phyloP scores from a whole-genome alignment of 441 rosid genomes.

The Erodium texanum region DNA sequence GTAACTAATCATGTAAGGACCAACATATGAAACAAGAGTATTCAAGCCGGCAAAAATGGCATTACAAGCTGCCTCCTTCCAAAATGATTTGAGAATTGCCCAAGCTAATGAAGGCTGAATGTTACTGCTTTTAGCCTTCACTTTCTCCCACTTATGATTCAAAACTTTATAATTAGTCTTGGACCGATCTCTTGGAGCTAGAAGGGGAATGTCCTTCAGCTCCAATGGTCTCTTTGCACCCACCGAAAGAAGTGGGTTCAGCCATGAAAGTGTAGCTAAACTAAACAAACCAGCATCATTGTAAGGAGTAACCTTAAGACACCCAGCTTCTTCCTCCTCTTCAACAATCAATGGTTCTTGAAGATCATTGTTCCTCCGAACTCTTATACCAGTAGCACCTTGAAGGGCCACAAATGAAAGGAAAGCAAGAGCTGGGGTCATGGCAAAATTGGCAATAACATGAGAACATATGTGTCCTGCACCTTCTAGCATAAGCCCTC shows the following conservation, averaged over 20 bases:
- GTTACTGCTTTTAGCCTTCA: constrained; percentile 57
- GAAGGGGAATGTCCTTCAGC: constrained; percentile 97
- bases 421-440: constrained; percentile 79
- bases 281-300: constrained; percentile 65
- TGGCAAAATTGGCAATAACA: constrained; percentile 62
- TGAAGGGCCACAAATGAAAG: constrained; percentile 64
- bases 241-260: constrained; percentile 81
- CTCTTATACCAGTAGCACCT: constrained; percentile 67
- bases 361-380: constrained; percentile 51
- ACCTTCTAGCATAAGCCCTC: constrained; percentile 41
- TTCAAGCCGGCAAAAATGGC: constrained; percentile 87
- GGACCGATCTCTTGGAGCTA: constrained; percentile 75
- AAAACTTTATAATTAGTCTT: constrained; percentile 75
- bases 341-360: constrained; percentile 62
- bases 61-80: constrained; percentile 96
- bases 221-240: constrained; percentile 96
- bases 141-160: constrained; percentile 87
- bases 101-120: constrained; percentile 78
- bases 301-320: constrained; percentile 80
- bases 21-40: constrained; percentile 89
- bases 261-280: constrained; percentile 85
- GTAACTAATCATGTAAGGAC: constrained; percentile 93
- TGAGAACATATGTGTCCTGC: constrained; percentile 51
- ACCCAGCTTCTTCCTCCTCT: constrained; percentile 61
- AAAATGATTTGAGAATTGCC: constrained; percentile 77